phyloP scores from a whole-genome alignment of 1,284 basidiomycete genomes.

The Marasmius tenuissimus region DNA sequence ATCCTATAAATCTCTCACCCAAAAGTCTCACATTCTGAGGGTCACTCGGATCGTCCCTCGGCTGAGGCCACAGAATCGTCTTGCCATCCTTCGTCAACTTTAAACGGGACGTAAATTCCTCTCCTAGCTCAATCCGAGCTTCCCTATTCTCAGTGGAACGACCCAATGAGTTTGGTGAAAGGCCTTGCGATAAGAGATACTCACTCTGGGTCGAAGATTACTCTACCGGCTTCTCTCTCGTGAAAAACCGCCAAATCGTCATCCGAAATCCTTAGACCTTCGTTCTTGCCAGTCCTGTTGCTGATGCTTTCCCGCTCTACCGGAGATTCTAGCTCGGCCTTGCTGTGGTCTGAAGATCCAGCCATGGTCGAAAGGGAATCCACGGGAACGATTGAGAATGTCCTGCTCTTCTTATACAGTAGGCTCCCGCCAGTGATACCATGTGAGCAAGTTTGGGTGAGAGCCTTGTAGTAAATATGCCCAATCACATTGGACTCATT shows the following conservation, averaged over 20 bases:
- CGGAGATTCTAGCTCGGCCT: background rate
- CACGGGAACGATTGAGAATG: no score
- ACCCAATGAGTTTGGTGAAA: background rate
- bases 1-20: background rate
- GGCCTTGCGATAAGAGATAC: background rate
- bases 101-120: slow-evolving; percentile 40
- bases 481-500: no score
- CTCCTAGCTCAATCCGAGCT: slow-evolving; percentile 48
- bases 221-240: slow-evolving; percentile 37
- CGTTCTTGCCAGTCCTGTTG: background rate
- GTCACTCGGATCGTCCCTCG: slow-evolving; percentile 50
- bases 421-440: no score
- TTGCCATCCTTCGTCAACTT: slow-evolving; percentile 51
- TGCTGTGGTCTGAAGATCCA: background rate
- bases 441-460: no score
- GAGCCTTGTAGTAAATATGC: no score
- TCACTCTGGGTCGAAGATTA: slow-evolving; percentile 42
- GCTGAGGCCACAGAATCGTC: slow-evolving; percentile 58
- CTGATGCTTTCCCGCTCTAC: background rate
- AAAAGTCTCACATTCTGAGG: slow-evolving; percentile 47
- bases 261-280: background rate
- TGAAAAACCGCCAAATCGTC: slow-evolving; percentile 24
- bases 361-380: no score
- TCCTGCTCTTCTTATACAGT: no score
- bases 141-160: slow-evolving; percentile 30